Percentiles rank a stretch among this genome's conserved stretches.
Evolutionary conservation across 805 yeast genomes (phyloP).

Genomic region (Vanderwaltozyma verrucispora): DNA sequence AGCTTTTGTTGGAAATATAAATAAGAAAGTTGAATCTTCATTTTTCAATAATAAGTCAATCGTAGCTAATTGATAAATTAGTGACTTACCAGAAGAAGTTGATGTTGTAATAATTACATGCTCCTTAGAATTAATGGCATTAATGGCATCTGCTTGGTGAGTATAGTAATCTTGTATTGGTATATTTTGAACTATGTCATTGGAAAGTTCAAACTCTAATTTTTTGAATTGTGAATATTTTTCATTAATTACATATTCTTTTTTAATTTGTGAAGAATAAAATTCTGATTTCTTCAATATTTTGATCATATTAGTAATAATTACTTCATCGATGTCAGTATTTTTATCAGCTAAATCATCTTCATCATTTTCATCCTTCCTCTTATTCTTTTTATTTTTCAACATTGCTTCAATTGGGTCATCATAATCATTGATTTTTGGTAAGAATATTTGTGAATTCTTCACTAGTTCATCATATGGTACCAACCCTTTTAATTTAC

Average conservation of each 20-base stretch:
- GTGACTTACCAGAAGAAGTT: constrained; percentile 92
- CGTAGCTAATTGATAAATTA: constrained; percentile 85
- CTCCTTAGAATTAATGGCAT: constrained; percentile 42
- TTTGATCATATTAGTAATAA: constrained; percentile 40
- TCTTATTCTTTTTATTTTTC: constrained; percentile 17
- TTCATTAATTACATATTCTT: constrained; percentile 37
- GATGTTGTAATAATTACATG: constrained; percentile 88
- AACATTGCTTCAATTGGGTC: constrained; percentile 59
- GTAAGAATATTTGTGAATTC: constrained; percentile 33
- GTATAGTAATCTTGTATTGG: constrained; percentile 45
- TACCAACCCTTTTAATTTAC: constrained; percentile 24
- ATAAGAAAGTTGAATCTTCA: constrained; percentile 55
- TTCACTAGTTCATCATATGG: constrained; percentile 34
- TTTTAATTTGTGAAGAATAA: constrained; percentile 56
- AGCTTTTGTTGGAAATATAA: constrained; percentile 94
- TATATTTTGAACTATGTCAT: constrained; percentile 43
- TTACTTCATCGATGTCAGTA: constrained; percentile 16
- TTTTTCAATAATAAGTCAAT: constrained; percentile 36
- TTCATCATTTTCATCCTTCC: constrained; percentile 4
- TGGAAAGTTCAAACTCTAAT: constrained; percentile 38
- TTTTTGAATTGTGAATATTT: constrained; percentile 37
- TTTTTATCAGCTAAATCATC: constrained; percentile 12
- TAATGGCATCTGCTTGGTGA: constrained; percentile 77
- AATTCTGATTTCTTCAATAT: constrained; percentile 38
- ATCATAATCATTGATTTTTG: constrained; percentile 37